phyloP scores from a whole-genome alignment of 257 asterid genomes.

The Forsythia viridissima region DNA sequence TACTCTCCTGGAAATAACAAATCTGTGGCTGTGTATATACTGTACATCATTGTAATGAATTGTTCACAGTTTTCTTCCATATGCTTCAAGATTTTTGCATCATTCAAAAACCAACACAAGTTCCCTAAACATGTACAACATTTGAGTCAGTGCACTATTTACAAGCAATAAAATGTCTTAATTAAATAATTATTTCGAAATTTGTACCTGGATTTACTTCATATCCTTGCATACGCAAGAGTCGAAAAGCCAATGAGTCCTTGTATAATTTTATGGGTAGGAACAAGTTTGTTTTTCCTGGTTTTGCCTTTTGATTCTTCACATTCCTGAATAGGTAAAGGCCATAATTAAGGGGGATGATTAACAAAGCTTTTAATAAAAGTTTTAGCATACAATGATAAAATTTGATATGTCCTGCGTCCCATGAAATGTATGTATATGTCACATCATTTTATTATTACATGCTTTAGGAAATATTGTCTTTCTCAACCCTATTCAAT shows the following conservation, averaged over 20 bases:
- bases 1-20: conserved; percentile 41
- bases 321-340: conserved; percentile 21
- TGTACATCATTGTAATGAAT: conserved; percentile 36
- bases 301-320: conserved; percentile 8
- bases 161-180: not conserved
- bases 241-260: conserved; percentile 67
- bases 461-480: too few species aligned
- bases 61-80: conserved; percentile 37
- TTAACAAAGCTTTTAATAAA: too few species aligned
- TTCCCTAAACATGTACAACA: conserved; percentile 27
- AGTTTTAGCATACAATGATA: too few species aligned
- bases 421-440: not conserved
- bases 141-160: not conserved
- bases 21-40: conserved; percentile 56
- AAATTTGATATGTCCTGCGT: too few species aligned
- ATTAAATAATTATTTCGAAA: not conserved
- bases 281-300: not conserved
- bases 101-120: conserved; percentile 62
- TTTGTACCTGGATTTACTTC: conserved; percentile 41
- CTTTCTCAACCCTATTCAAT: not conserved
- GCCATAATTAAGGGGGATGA: not conserved
- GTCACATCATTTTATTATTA: too few species aligned
- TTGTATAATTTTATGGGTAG: conserved; percentile 40
- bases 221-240: conserved; percentile 54
- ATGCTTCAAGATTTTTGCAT: conserved; percentile 19